Conservation (phyloP, 225 moss, liverwort and hornwort species). For the Ulota crispa region DNA sequence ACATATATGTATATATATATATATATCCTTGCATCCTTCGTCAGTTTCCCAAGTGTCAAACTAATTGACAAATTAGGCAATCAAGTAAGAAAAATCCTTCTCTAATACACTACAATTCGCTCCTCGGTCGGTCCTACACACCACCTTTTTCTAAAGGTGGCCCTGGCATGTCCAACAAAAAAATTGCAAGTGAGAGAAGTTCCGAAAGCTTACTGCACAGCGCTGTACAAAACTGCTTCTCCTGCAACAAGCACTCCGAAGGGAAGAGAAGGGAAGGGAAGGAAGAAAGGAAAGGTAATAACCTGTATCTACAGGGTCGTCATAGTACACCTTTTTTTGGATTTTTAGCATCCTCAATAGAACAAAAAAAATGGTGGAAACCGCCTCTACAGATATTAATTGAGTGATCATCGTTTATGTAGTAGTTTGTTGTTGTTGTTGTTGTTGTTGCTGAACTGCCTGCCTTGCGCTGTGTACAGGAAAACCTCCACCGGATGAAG, state of each 20-base stretch:
- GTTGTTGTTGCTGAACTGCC: conserved; percentile 18
- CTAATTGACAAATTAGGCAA: conserved; percentile 32
- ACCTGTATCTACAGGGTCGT: conserved; percentile 41
- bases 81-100: conserved; percentile 5
- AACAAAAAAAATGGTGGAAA: conserved; percentile 41
- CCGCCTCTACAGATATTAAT: conserved; percentile 44
- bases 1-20: background rate
- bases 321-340: conserved; percentile 48
- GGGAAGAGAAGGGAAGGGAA: too few relatives aligned
- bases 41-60: conserved; percentile 27
- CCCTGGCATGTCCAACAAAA: conserved; percentile 19
- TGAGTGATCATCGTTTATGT: background rate
- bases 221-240: conserved; percentile 61
- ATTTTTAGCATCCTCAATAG: conserved; percentile 37
- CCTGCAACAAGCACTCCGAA: conserved; percentile 30
- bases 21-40: conserved; percentile 22
- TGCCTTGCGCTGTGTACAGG: conserved; percentile 31
- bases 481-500: conserved; percentile 31
- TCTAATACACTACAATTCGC: conserved; percentile 34
- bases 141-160: background rate
- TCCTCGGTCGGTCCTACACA: conserved; percentile 20
- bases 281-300: background rate
- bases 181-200: conserved; percentile 35
- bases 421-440: conserved; percentile 5
- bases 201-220: conserved; percentile 36